Evolutionary conservation across 1,284 basidiomycete species (phyloP), one percentile per base, ranked within the genome.

Genomic region (Lentinula novae-zelandiae): DNA sequence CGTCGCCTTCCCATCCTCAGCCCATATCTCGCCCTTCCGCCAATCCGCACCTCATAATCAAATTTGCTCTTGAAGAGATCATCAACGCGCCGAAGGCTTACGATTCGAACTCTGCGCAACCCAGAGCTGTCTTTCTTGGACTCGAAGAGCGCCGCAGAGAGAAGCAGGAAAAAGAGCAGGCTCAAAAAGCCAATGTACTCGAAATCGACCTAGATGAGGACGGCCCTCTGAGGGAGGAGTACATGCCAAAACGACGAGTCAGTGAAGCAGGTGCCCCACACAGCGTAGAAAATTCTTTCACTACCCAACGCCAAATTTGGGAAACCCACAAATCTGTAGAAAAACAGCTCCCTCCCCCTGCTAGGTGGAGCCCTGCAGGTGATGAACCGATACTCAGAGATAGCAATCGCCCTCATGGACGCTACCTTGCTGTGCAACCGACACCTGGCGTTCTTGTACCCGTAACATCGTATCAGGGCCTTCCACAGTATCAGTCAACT

Each of bases 191-290:
- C 51, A 85, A 87, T 61, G 77, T 80, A 1, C 69, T 83, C 57
- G 88, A 90, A 66, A 88, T 92, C 57, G 85, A 92, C 72, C 75
- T 92, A 50, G 90, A 92, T 66, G 87, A 90, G 68, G 89, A 91
- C 69, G 90, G 90, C 5, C 90, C 90, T 33, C 76, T 92, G 54
- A 77, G 89, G 58, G 87, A 90, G 69, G 90, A 92, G 68, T 92
- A 92, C 64, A 70, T 92, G 60, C 90, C 90, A 10, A 84, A 77
- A 65, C 86, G 88, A 57, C 86, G 86, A 57, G 70, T 77, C 60
- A 81, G 76, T 66, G 73, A 73, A 31, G 69, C 73, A 50, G 70
- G 64, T 40, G 72, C 72, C 5, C 62, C 70, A 17, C 70, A 68
- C 57, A 65, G 65, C 48, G 66, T 65, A 42, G 69, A 69, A 22